These are phyloP conservation scores for Linum lewisii DNA, from an alignment of 345 rosid species.

Conservation along the genomic window DNA sequence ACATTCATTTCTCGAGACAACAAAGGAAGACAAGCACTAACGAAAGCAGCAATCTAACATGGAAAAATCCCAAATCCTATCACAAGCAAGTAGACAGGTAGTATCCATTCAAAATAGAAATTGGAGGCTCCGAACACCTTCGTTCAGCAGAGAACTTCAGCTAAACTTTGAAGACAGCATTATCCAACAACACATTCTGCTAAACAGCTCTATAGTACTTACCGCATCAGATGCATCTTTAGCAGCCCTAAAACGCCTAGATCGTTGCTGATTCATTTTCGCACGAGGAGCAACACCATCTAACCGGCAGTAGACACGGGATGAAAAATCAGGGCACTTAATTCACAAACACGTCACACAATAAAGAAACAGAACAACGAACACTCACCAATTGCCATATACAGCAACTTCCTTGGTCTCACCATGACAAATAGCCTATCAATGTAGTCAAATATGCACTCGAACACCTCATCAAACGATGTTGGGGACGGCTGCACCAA, in stretches of 20 bases:
- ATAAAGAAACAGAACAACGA: not conserved
- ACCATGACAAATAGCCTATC: constrained; percentile 91
- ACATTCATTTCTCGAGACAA: not conserved
- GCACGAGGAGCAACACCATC: constrained; percentile 99
- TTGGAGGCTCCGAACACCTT: too few relatives aligned
- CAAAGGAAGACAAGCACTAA: not conserved
- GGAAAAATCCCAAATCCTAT: not conserved
- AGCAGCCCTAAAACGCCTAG: constrained; percentile 89
- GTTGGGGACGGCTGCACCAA: constrained; percentile 64
- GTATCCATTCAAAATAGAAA: too few relatives aligned
- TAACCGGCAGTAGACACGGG: constrained; percentile 20
- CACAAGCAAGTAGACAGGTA: too few relatives aligned
- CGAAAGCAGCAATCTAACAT: not conserved
- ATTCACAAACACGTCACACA: not conserved
- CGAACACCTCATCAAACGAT: constrained; percentile 70
- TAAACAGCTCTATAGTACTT: constrained; percentile 14
- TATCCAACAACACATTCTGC: not conserved
- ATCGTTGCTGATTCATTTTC: constrained; percentile 93
- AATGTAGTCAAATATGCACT: constrained; percentile 76
- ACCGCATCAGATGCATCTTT: constrained; percentile 88
- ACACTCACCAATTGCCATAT: constrained; percentile 78
- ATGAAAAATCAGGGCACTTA: not conserved
- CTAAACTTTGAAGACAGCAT: too few relatives aligned
- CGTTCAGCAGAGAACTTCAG: too few relatives aligned
- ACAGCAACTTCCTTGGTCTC: constrained; percentile 78